Base-by-base conservation (phyloP, 2,329 filamentous ascomycete species). In the Beauveria sp. region DNA sequence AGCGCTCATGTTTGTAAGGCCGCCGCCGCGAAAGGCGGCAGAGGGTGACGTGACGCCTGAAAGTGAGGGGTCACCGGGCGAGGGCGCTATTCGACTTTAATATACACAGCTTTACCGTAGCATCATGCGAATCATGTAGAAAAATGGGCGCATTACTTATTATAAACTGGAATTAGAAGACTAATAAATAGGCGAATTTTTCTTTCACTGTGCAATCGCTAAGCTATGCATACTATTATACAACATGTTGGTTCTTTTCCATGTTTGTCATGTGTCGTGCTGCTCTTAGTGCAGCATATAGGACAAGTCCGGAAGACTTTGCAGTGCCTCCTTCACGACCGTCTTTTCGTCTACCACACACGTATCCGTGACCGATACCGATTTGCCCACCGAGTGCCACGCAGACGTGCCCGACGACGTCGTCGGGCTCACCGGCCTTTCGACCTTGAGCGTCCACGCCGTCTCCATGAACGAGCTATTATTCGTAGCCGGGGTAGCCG, bases 1-100 rank as follows among this genome's bases (percentile, higher is more conserved):
- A 2, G 72, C 71, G 0, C 58, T 71, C 49, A 58, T 64, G 14
- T 71, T 75, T 53, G 72, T 77, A 3, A 65, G 65, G 14, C 68
- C 71, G 42, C 76, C 75, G 18, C 18, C 40, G 24, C 18, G 10
- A 8, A 34, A 46, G n/a, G 9, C 18, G 12, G 5, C 14, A 3
- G 16, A 38, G 8, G 47, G 57, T 62, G 69, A 66, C 30, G 46
- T 4, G 3, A 56, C 55, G 14, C 66, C 68, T 22, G 63, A 66
- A 4, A 56, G 55, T 1, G 65, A 63, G 8, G 66, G 60, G 6
- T 66, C 68, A 3, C 65, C 54, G 5, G 65, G 63, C 7, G 66
- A 67, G 28, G 57, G 57, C 16, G 47, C 57, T 1, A 59, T 59
- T 38, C 57, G 38, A 38, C 47, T 59, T 26, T 58, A 51, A 47